These are phyloP conservation scores for Trichophyton verrucosum DNA, from an alignment of 2,329 filamentous ascomycete species.

Conservation along the genomic window DNA sequence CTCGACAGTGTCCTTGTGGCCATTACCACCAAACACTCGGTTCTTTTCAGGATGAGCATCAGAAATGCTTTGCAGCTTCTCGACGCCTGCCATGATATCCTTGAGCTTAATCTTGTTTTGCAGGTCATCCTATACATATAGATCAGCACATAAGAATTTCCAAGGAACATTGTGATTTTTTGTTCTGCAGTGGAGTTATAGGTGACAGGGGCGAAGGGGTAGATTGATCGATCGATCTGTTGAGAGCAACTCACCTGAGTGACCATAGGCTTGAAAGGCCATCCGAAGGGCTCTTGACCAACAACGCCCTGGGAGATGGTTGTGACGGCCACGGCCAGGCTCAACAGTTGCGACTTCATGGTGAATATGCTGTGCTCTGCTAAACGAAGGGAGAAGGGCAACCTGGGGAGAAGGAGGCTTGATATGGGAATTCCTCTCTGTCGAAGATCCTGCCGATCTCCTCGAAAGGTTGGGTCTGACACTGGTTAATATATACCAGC, in stretches of 20 bases:
- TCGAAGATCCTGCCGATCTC: background rate
- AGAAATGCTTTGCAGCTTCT: conserved; percentile 16
- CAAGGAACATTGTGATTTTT: background rate
- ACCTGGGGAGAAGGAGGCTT: background rate
- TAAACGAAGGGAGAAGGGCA: background rate
- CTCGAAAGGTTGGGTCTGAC: background rate
- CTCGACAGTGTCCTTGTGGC: conserved; percentile 14
- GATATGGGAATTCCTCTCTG: background rate
- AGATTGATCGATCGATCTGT: background rate
- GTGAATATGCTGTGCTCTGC: background rate
- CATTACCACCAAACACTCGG: conserved; percentile 17
- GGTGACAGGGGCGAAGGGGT: background rate
- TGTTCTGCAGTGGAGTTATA: background rate
- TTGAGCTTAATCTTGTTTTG: conserved; percentile 14
- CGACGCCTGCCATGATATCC: conserved; percentile 14
- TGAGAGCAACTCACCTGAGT: background rate
- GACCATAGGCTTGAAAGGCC: background rate
- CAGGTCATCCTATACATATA: conserved; percentile 14
- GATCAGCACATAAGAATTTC: conserved; percentile 3
- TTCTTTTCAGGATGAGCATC: conserved; percentile 16
- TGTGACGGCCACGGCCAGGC: background rate
- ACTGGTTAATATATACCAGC: background rate
- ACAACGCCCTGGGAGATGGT: background rate
- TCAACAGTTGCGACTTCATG: conserved; percentile 1
- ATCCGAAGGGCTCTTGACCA: conserved; percentile 6